Base-by-base conservation (phyloP, 345 rosid genomes). In the Theobroma cacao region DNA sequence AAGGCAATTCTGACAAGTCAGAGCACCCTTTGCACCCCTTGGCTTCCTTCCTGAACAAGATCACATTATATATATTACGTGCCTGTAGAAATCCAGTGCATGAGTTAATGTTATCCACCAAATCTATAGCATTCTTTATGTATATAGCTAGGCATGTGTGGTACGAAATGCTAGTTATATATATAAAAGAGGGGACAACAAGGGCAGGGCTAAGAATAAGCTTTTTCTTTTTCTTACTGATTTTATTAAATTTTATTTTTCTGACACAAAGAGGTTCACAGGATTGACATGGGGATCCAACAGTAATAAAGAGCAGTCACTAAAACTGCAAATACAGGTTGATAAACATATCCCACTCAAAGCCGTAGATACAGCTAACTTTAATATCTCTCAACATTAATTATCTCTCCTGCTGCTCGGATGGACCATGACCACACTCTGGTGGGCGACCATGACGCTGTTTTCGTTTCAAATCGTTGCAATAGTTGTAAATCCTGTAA, bases 401-500 rank as follows among this genome's bases (percentile, higher is more conserved):
- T 26, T 47, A 69, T 40, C 45, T 14, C 50, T 40, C 8, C 33
- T 40, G 47, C 43, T 40, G 24, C 20, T 22, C 13, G 22, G 34
- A 4, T 70, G 55, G 36, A 22, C 34, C n/a, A n/a, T n/a, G 36
- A 34, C 73, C 62, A 26, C 78, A 75, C 55, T 75, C 78, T 13
- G 43, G 67, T 58, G 43, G 58, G 38, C 26, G 66, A 77, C 83
- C 11, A 82, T 45, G 26, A 5, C 10, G 52, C 41, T 45, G 41
- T 26, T 62, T 31, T 30, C 68, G 48, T 47, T 58, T 52, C 30
- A 40, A 34, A 43, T 75, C 71, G 30, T 33, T 56, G 80, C 89
- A 87, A 50, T 87, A 87, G 76, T 87, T 73, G 65, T 86, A 82
- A 40, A 84, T 77, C 83, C 81, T 84, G 59, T 76, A 80, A 38